A percentile compares a stretch with the other conserved stretches of the same genome.
Evolutionary conservation across 805 yeast genomes (phyloP).

Genomic region (Priceomyces melissophilus): DNA sequence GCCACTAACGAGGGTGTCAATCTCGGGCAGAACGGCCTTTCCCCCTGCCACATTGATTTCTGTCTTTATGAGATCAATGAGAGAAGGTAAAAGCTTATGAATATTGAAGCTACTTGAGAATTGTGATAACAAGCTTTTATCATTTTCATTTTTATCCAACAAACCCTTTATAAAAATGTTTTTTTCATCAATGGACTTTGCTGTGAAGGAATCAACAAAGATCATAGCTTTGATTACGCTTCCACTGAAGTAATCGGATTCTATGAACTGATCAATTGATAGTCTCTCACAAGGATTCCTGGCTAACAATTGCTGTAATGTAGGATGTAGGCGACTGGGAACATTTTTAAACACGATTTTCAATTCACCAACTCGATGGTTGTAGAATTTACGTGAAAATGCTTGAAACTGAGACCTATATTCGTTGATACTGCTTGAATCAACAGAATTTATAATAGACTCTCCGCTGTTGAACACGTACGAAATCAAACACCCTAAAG

Average conservation of each 20-base stretch:
- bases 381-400: slow-evolving; percentile 44
- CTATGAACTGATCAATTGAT: slow-evolving; percentile 63
- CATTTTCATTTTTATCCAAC: slow-evolving; percentile 23
- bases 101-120: slow-evolving; percentile 47
- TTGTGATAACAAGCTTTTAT: slow-evolving; percentile 20
- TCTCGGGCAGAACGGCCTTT: slow-evolving; percentile 18
- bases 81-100: slow-evolving; percentile 71
- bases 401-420: slow-evolving; percentile 54
- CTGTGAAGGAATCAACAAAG: slow-evolving; percentile 78
- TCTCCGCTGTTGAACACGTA: slow-evolving; percentile 61
- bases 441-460: slow-evolving; percentile 37
- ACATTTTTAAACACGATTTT: slow-evolving; percentile 50
- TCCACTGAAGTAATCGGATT: slow-evolving; percentile 74
- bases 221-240: slow-evolving; percentile 77
- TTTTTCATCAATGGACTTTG: slow-evolving; percentile 67
- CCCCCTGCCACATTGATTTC: slow-evolving; percentile 24
- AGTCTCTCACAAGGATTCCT: slow-evolving; percentile 57
- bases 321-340: slow-evolving; percentile 52
- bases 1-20: slow-evolving; percentile 41
- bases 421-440: slow-evolving; percentile 52
- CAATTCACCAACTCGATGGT: slow-evolving; percentile 30
- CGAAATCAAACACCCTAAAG: slow-evolving; percentile 74
- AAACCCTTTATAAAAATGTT: slow-evolving; percentile 66
- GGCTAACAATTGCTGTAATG: slow-evolving; percentile 52
- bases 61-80: slow-evolving; percentile 50